Evolutionary conservation across 345 rosid genomes (phyloP), one percentile per base, ranked within the genome.

Genomic region (Hibiscus syriacus): DNA sequence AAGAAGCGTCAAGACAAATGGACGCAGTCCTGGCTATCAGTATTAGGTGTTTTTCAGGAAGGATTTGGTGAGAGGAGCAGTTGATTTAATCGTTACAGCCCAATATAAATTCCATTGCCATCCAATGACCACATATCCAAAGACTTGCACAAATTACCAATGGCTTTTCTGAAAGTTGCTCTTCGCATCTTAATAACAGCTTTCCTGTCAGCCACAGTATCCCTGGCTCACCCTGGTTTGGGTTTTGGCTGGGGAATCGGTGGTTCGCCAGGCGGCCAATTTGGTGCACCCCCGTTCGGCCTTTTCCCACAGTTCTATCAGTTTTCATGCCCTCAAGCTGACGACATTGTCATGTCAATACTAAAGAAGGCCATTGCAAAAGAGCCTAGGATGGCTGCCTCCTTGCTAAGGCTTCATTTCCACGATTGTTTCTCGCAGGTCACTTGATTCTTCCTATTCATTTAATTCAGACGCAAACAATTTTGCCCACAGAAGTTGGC

Each of bases 341-440:
- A 94, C 50, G 84, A 86, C 55, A 83, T 89, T 58, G 87, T 94
- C 75, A 72, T 83, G 86, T 80, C 88, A 0, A 93, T 85, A n/a
- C 73, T 94, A 34, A 77, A 77, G 64, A 80, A 80, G 61, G 85
- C 84, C 68, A 80, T 91, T n/a, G 80, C 81, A 55, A 68, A 60
- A 71, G 83, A 91, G 16, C 87, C 97, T 0, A 84, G 97, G 79
- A 79, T 68, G 72, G 96, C 92, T 3, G 98, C 99, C 12, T 86
- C 96, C 67, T 76, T 91, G 84, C 92, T 94, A 5, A 83, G 97
- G 79, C 95, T 94, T 76, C 98, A 89, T 73, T 94, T 94, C 83
- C 99, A 94, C 14, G 98, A 94, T 50, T 91, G 99, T 81, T 94
- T 91, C 16, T 97, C 88, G 14, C 94, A 89, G 96, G 98, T 93